A percentile compares a stretch with the other conserved stretches of the same genome.
These are phyloP conservation scores for Podosphaera xanthii DNA, from an alignment of 2,329 filamentous ascomycete genomes.

Conservation along the genomic window DNA sequence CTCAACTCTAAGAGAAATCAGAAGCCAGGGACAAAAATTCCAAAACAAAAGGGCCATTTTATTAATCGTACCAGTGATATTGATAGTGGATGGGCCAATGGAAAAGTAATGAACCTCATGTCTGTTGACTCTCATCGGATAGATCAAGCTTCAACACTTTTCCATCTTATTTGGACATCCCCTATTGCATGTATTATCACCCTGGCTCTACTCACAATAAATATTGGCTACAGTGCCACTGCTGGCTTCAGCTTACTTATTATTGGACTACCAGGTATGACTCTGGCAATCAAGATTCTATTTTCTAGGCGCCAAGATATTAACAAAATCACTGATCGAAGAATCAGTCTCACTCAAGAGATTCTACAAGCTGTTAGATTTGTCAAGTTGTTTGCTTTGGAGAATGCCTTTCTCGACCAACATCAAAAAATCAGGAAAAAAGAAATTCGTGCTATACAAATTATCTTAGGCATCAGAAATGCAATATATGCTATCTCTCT, in stretches of 20 bases:
- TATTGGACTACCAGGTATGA: slow-evolving; percentile 55
- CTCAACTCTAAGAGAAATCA: slow-evolving; percentile 9
- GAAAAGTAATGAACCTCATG: slow-evolving; percentile 81
- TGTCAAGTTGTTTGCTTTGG: slow-evolving; percentile 95
- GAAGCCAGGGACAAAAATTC: slow-evolving; percentile 20
- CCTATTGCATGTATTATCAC: slow-evolving; percentile 61
- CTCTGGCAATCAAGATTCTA: slow-evolving; percentile 51
- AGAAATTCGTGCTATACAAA: slow-evolving; percentile 69
- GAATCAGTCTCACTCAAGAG: slow-evolving; percentile 78
- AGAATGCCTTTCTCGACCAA: slow-evolving; percentile 60
- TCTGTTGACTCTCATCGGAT: slow-evolving; percentile 85
- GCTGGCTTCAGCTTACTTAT: slow-evolving; percentile 70
- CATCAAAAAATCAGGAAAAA: slow-evolving; percentile 48
- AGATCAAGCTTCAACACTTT: slow-evolving; percentile 68
- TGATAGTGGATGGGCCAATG: slow-evolving; percentile 74
- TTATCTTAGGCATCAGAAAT: slow-evolving; percentile 50
- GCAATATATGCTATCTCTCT: slow-evolving; percentile 42
- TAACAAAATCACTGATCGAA: slow-evolving; percentile 84
- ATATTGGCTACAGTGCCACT: slow-evolving; percentile 72
- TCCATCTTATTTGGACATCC: slow-evolving; percentile 79
- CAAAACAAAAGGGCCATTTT: slow-evolving; percentile 17
- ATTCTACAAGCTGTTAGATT: slow-evolving; percentile 80
- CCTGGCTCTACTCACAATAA: slow-evolving; percentile 58
- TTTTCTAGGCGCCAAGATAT: slow-evolving; percentile 56
- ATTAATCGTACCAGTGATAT: slow-evolving; percentile 26